A percentile compares a stretch with the other conserved stretches of the same genome.
Evolutionary conservation across 495 filamentous ascomycete genomes (phyloP).

Genomic region (Penicillium canariense): DNA sequence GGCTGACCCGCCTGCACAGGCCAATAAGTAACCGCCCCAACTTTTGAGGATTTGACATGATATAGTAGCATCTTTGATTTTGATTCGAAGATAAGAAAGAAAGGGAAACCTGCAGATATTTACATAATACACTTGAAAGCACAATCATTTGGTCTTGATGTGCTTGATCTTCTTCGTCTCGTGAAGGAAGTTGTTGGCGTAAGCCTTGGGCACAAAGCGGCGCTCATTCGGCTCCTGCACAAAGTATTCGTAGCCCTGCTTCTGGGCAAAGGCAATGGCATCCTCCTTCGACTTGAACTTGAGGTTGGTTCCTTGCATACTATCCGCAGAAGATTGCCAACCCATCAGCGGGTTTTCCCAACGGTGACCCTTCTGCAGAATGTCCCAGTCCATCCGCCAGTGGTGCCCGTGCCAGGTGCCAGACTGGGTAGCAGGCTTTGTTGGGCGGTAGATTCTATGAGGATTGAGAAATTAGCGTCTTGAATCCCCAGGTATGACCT

Average conservation of each 20-base stretch:
- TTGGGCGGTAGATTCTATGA: constrained; percentile 77
- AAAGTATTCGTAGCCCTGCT: constrained; percentile 99
- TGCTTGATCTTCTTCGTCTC: constrained; percentile 82
- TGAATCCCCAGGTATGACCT: not conserved
- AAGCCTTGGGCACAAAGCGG: constrained; percentile 83
- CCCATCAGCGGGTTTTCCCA: constrained; percentile 99
- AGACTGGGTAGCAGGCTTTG: constrained; percentile 93
- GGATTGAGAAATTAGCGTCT: constrained; percentile 21
- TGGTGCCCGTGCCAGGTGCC: constrained; percentile 76
- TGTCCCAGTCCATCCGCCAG: constrained; percentile 99
- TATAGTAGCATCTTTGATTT: constrained; percentile 4
- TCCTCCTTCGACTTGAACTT: constrained; percentile 94
- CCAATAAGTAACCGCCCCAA: too few relatives aligned
- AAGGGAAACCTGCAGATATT: constrained; percentile 36
- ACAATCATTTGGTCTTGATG: constrained; percentile 81
- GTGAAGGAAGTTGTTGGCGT: constrained; percentile 94
- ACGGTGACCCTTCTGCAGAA: constrained; percentile 79
- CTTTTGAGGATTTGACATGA: too few relatives aligned
- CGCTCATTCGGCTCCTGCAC: constrained; percentile 94
- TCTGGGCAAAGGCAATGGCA: constrained; percentile 91
- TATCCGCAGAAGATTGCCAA: constrained; percentile 94
- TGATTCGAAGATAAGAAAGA: constrained; percentile 3
- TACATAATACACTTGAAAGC: constrained; percentile 39
- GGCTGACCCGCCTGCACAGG: too few relatives aligned
- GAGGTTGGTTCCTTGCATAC: constrained; percentile 86